Percentiles rank a stretch among this genome's conserved stretches.
These are phyloP conservation scores for Cyclotella choctawhatcheeana DNA, from an alignment of 108 stramenopile species.

Conservation along the genomic window DNA sequence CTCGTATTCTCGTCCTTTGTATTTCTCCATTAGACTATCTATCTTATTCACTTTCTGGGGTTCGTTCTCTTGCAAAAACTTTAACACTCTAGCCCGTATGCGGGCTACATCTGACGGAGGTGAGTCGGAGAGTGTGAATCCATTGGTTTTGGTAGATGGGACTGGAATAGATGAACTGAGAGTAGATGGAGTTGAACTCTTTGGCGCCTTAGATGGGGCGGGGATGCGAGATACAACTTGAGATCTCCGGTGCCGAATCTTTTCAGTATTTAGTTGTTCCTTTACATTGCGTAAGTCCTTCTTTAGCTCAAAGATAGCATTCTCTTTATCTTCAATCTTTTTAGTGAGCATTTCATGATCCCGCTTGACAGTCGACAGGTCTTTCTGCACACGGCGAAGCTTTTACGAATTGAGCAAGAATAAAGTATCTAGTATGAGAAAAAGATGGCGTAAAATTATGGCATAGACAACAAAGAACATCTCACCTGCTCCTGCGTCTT, in stretches of 20 bases:
- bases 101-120: conserved; percentile 41
- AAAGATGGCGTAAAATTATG: not conserved
- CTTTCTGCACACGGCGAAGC: conserved; percentile 64
- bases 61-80: conserved; percentile 81
- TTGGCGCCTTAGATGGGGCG: conserved; percentile 19
- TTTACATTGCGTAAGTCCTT: conserved; percentile 78
- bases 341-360: conserved; percentile 61
- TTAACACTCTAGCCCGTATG: conserved; percentile 71
- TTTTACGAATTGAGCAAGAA: conserved; percentile 30
- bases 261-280: conserved; percentile 55
- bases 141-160: conserved; percentile 21
- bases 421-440: not conserved
- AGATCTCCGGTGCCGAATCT: conserved; percentile 44
- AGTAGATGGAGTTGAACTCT: conserved; percentile 12
- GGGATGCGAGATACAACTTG: conserved; percentile 53
- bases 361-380: conserved; percentile 54
- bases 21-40: conserved; percentile 88
- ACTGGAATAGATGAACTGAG: conserved; percentile 7
- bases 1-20: conserved; percentile 83
- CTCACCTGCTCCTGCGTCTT: conserved; percentile 60
- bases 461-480: not conserved
- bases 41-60: conserved; percentile 83
- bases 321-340: conserved; percentile 79
- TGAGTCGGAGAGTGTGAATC: not conserved
- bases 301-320: conserved; percentile 57